Evolutionary conservation across 805 yeast genomes (phyloP).

Genomic region (Millerozyma miso): DNA sequence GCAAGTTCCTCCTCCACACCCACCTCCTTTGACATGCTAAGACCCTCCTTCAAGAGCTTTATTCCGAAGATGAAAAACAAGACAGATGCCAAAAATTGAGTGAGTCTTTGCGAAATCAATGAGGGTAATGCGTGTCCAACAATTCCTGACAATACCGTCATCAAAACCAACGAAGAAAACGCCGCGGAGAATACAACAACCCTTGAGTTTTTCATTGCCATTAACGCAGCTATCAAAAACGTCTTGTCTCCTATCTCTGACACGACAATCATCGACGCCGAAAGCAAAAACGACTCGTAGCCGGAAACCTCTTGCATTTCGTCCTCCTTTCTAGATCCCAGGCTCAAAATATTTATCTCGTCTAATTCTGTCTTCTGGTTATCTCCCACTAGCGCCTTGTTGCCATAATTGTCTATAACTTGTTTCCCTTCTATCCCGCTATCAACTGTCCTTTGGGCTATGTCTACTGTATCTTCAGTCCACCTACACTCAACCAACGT

Average conservation of each 20-base stretch:
- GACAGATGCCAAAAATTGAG: slow-evolving; percentile 77
- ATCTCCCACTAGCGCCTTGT: too few species aligned
- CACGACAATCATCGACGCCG: slow-evolving; percentile 87
- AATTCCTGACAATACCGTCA: slow-evolving; percentile 88
- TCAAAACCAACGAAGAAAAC: slow-evolving; percentile 74
- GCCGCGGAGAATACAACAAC: slow-evolving; percentile 85
- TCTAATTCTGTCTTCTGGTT: too few species aligned
- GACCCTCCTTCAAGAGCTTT: slow-evolving; percentile 74
- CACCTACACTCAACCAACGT: not conserved
- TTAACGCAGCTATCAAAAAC: slow-evolving; percentile 90
- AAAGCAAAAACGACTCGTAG: slow-evolving; percentile 64
- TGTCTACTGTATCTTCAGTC: not conserved
- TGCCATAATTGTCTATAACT: too few species aligned
- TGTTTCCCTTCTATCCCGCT: not conserved
- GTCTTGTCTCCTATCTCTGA: slow-evolving; percentile 98
- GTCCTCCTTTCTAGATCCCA: slow-evolving; percentile 6
- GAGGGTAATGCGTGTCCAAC: slow-evolving; percentile 91
- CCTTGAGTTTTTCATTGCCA: slow-evolving; percentile 94
- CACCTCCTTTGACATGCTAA: slow-evolving; percentile 69
- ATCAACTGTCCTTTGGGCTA: not conserved
- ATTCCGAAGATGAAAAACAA: slow-evolving; percentile 81
- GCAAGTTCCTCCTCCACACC: slow-evolving; percentile 96
- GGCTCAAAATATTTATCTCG: too few species aligned
- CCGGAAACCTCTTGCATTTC: slow-evolving; percentile 13
- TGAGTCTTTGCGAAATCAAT: slow-evolving; percentile 70